Conservation (phyloP, 768 basidiomycete species). For the Phylloporus rhodoxanthus region DNA sequence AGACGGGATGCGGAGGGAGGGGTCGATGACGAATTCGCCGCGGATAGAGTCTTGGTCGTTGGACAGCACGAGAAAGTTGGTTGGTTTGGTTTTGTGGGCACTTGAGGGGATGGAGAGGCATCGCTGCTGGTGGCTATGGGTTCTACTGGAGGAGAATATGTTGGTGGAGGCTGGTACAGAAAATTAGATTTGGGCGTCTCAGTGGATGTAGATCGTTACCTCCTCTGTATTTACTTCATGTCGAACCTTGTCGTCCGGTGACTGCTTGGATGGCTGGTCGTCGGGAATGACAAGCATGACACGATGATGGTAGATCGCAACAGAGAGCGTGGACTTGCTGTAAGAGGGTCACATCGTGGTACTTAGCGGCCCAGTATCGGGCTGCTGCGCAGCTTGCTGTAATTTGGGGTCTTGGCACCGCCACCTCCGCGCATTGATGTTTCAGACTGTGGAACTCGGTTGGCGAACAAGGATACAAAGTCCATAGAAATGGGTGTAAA, state of each 20-base stretch:
- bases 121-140: neutral
- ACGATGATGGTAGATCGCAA: neutral
- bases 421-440: too few relatives aligned
- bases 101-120: neutral
- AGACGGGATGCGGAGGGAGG: constrained; percentile 36
- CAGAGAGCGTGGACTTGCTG: neutral
- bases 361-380: too few relatives aligned
- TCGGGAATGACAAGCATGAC: constrained; percentile 7
- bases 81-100: constrained; percentile 20
- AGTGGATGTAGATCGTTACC: constrained; percentile 1
- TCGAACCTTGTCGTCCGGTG: neutral
- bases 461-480: too few relatives aligned
- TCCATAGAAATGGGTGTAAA: too few relatives aligned
- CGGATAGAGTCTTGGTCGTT: constrained; percentile 6
- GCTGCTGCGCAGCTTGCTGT: too few relatives aligned
- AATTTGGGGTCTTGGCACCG: too few relatives aligned
- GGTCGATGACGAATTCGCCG: constrained; percentile 40
- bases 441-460: too few relatives aligned
- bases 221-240: neutral
- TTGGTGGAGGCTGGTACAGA: constrained; percentile 20
- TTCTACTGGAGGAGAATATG: constrained; percentile 10
- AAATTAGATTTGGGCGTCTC: neutral
- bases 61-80: constrained; percentile 17
- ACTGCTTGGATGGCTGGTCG: neutral
- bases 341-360: neutral